Percentiles rank a stretch among this genome's conserved stretches.
These are phyloP conservation scores for Sporormia fimetaria DNA, from an alignment of 495 filamentous ascomycete genomes.

Conservation along the genomic window DNA sequence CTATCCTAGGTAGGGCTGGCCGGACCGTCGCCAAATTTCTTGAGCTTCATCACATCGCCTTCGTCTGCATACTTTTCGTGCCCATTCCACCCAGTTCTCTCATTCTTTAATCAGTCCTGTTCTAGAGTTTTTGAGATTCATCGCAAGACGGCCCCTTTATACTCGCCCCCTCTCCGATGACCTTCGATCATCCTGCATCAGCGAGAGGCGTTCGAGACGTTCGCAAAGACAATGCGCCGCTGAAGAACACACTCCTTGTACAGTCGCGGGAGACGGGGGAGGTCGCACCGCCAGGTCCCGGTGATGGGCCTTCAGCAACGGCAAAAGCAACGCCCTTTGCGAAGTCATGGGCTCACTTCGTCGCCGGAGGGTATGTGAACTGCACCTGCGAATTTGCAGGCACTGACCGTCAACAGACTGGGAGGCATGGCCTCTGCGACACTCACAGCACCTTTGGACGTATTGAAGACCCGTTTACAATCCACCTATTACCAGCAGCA, in stretches of 20 bases:
- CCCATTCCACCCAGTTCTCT: too few relatives aligned
- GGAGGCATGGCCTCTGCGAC: conserved; percentile 81
- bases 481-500: conserved; percentile 81
- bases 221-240: conserved; percentile 4
- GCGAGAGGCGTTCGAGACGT: conserved; percentile 12
- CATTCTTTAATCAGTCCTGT: too few relatives aligned
- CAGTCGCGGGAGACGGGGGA: conserved; percentile 56
- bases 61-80: background rate
- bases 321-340: conserved; percentile 41
- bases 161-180: conserved; percentile 19
- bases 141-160: background rate
- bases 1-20: too few relatives aligned
- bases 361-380: conserved; percentile 67
- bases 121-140: background rate
- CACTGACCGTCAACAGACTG: conserved; percentile 40
- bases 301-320: conserved; percentile 31
- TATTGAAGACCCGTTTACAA: conserved; percentile 81
- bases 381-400: background rate
- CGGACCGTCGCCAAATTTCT: conserved; percentile 2
- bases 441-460: conserved; percentile 80
- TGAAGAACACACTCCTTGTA: conserved; percentile 24
- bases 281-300: conserved; percentile 36
- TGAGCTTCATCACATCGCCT: background rate
- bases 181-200: conserved; percentile 14
- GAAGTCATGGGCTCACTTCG: conserved; percentile 80